phyloP scores from a whole-genome alignment of 805 yeast species.

The Peterozyma toletana region DNA sequence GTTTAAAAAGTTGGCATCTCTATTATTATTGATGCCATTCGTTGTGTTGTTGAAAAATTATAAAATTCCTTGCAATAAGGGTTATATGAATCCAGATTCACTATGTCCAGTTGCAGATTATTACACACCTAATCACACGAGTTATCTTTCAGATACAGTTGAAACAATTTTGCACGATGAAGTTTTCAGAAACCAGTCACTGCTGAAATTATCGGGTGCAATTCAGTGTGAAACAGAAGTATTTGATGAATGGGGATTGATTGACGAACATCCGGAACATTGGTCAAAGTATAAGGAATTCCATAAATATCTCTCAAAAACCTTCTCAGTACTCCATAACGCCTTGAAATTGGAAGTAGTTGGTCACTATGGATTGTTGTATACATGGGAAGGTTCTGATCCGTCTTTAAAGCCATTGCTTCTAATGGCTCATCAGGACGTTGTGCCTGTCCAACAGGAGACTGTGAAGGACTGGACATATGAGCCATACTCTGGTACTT shows the following conservation, averaged over 20 bases:
- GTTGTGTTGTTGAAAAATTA: too few relatives aligned
- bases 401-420: conserved; percentile 50
- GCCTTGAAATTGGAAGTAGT: conserved; percentile 45
- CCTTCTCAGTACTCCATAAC: conserved; percentile 48
- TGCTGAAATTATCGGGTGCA: conserved; percentile 41
- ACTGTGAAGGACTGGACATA: conserved; percentile 53
- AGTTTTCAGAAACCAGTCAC: conserved; percentile 26
- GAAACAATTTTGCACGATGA: conserved; percentile 27
- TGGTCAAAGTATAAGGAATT: conserved; percentile 43
- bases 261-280: conserved; percentile 40
- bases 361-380: conserved; percentile 54
- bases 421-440: conserved; percentile 71
- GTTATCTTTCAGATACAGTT: background rate
- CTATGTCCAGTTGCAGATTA: conserved; percentile 20
- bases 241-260: conserved; percentile 35
- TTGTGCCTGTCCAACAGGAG: conserved; percentile 63
- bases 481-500: conserved; percentile 59
- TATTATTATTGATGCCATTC: too few relatives aligned
- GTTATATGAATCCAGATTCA: conserved; percentile 8
- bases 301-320: conserved; percentile 42
- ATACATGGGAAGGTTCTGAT: conserved; percentile 54
- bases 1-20: too few relatives aligned
- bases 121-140: conserved; percentile 11
- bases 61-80: background rate
- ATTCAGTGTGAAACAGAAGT: conserved; percentile 57